Evolutionary conservation across 176 grass and related monocot species (phyloP), one percentile per base, ranked within the genome.

Genomic region (Saccharum officinarum): DNA sequence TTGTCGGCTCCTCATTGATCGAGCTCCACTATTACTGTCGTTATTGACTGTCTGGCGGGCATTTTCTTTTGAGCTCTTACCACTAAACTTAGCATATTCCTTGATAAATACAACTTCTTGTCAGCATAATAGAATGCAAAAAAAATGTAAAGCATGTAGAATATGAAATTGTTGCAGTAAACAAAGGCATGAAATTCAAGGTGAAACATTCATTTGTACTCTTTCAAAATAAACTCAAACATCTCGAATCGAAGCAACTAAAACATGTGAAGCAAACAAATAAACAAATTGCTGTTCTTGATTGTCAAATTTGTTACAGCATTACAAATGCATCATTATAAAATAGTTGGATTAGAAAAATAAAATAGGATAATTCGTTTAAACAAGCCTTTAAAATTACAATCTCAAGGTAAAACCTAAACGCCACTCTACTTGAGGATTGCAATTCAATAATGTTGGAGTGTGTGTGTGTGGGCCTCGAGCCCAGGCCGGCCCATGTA

Each of bases 71-170:
- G 89, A 86, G 74, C 86, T 90, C 52, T 89, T 96, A 72, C 85
- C 88, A 59, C 89, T 89, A 78, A 90, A 77, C 65, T 84, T 96
- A 39, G 90, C 79, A 99, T 91, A 99, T 83, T 99, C 97, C 97
- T 99, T 81, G 68, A 86, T 71, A 94, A 49, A 50, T 62, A 74
- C 26, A 83, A 63, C 16, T 79, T 75, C 12, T 79, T 79, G 57
- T 49, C 44, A 86, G 57, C 18, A 50, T 23, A 47, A 77, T 23
- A 81, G 79, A 87, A 78, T 50, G 47, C 37, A 55, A 34, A 67
- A 84, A n/a, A 84, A 22, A 3, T 1, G 46, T 10, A 22, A 47
- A 62, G 61, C 26, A 28, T 30, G 57, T 18, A 39, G 36, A 65
- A 83, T 73, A 36, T 47, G 38, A 11, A 62, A 31, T 23, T 80